A percentile compares a stretch with the other conserved stretches of the same genome.
Evolutionary conservation across 1,284 basidiomycete genomes (phyloP).

Genomic region (Thelephora terrestris): DNA sequence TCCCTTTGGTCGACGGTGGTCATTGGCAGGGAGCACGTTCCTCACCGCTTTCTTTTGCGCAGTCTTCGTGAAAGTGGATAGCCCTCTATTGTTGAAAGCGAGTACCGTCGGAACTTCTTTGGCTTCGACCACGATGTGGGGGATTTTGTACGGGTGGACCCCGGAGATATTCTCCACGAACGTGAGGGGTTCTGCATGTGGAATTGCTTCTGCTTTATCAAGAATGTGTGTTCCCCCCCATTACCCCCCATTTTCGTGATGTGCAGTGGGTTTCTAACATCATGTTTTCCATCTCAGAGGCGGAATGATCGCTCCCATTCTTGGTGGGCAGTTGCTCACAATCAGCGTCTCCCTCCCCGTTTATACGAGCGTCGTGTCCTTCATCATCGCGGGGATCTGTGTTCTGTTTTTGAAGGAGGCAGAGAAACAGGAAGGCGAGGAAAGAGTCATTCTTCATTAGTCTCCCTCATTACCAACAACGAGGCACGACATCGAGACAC

Average conservation of each 20-base stretch:
- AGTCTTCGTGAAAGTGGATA: constrained; percentile 57
- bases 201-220: constrained; percentile 83
- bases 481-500: too few relatives aligned
- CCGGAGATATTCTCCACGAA: constrained; percentile 84
- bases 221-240: constrained; percentile 51
- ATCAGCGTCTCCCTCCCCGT: constrained; percentile 71
- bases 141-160: constrained; percentile 85
- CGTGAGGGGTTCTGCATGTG: constrained; percentile 86
- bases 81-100: constrained; percentile 55
- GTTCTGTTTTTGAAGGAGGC: constrained; percentile 47
- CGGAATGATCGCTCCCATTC: constrained; percentile 83
- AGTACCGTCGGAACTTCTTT: constrained; percentile 78
- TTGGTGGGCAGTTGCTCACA: constrained; percentile 74
- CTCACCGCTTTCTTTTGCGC: constrained; percentile 75
- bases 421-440: constrained; percentile 16
- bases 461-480: too few relatives aligned
- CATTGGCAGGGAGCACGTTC: constrained; percentile 75
- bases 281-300: constrained; percentile 41
- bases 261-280: constrained; percentile 3
- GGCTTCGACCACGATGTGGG: constrained; percentile 87
- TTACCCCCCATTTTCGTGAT: background rate
- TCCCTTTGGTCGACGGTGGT: constrained; percentile 64
- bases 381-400: constrained; percentile 58
- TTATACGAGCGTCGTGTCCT: constrained; percentile 64
- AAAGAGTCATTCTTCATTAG: background rate